A percentile compares a stretch with the other conserved stretches of the same genome.
Evolutionary conservation across 352 stramenopile genomes (phyloP).

Genomic region (Phytophthora quininea): DNA sequence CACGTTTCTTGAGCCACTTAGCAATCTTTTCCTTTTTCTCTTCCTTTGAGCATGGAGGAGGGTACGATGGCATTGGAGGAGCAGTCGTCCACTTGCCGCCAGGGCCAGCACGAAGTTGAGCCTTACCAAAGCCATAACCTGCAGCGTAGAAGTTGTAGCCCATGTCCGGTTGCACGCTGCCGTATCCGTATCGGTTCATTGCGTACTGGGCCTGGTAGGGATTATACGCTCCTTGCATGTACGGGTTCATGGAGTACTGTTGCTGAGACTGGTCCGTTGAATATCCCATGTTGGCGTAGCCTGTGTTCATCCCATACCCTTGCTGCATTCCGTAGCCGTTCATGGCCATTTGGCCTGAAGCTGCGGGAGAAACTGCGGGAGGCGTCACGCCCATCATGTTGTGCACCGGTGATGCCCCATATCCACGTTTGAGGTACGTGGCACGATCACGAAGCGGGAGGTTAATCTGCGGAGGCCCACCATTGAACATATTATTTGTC

Average conservation of each 20-base stretch:
- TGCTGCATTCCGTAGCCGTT: constrained; percentile 40
- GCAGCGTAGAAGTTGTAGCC: constrained; percentile 72
- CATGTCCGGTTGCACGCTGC: constrained; percentile 34
- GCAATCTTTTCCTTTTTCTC: constrained; percentile 88
- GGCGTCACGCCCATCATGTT: constrained; percentile 40
- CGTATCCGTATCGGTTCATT: constrained; percentile 58
- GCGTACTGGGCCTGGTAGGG: constrained; percentile 48
- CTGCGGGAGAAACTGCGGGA: constrained; percentile 29
- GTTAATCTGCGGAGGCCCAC: constrained; percentile 53
- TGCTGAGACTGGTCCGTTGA: constrained; percentile 23
- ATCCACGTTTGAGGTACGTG: constrained; percentile 59
- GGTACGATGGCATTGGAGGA: constrained; percentile 78
- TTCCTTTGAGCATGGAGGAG: constrained; percentile 76
- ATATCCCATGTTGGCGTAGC: constrained; percentile 46
- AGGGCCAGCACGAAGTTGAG: constrained; percentile 46
- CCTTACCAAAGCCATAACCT: constrained; percentile 60
- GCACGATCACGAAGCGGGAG: constrained; percentile 62
- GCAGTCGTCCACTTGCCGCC: constrained; percentile 74
- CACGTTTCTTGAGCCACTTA: constrained; percentile 84
- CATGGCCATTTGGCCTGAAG: constrained; percentile 30
- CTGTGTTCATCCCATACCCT: constrained; percentile 33
- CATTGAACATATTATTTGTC: constrained; percentile 41
- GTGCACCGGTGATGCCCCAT: constrained; percentile 35
- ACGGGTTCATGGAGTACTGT: constrained; percentile 41
- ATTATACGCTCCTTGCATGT: constrained; percentile 42